Evolutionary conservation across 495 filamentous ascomycete genomes (phyloP).

Genomic region (Neurospora sp.): DNA sequence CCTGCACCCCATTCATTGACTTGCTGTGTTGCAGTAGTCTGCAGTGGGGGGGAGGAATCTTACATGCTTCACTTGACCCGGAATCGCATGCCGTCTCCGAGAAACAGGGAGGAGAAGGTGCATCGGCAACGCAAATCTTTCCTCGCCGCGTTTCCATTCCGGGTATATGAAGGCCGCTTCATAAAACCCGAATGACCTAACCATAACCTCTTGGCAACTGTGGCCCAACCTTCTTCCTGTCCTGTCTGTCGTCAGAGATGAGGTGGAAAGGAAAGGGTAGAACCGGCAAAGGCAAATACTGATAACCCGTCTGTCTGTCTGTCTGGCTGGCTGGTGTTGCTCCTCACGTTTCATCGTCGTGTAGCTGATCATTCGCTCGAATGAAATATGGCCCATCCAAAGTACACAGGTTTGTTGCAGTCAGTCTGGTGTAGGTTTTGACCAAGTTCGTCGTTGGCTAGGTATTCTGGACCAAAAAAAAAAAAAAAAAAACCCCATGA

Average conservation of each 20-base stretch:
- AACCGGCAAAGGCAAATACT: not conserved
- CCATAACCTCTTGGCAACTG: not conserved
- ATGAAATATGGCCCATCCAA: not conserved
- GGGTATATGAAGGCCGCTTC: not conserved
- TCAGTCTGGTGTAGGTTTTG: not conserved
- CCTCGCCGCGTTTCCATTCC: not conserved
- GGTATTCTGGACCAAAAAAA: not conserved
- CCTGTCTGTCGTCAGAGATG: not conserved
- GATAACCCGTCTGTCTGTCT: not conserved
- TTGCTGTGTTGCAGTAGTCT: not conserved
- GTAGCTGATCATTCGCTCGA: not conserved
- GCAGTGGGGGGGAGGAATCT: not conserved
- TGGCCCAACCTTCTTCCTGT: not conserved
- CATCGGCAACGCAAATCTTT: not conserved
- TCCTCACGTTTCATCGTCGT: not conserved
- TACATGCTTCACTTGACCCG: not conserved
- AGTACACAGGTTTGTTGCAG: not conserved
- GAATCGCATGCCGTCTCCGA: not conserved
- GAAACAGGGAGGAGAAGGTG: not conserved
- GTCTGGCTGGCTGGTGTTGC: not conserved
- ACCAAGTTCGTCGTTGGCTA: not conserved
- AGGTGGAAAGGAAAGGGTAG: not conserved
- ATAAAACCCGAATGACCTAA: not conserved
- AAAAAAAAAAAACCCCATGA: not conserved
- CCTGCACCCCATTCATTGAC: not conserved